phyloP scores from a whole-genome alignment of 805 yeast species.

The Kazachstania taianensis region DNA sequence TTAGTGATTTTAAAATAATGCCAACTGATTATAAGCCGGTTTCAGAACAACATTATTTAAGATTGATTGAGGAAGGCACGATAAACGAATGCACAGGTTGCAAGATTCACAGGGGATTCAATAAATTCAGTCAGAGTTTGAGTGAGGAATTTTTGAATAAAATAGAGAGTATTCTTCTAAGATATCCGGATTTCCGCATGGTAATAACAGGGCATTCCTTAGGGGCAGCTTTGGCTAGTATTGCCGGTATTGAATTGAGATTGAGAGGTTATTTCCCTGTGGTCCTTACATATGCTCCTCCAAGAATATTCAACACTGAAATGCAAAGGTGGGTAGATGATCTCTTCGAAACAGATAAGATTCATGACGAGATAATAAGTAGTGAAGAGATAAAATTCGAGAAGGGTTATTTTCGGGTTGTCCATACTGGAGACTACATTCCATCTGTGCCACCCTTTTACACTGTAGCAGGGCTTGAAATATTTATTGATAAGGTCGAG shows the following conservation, averaged over 20 bases:
- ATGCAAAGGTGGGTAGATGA: constrained; percentile 45
- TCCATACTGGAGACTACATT: constrained; percentile 48
- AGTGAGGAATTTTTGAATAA: constrained; percentile 30
- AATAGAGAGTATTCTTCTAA: constrained; percentile 28
- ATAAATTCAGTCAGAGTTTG: constrained; percentile 35
- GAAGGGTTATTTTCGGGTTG: constrained; percentile 43
- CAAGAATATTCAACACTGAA: constrained; percentile 48
- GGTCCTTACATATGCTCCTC: constrained; percentile 53
- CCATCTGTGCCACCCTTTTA: constrained; percentile 49
- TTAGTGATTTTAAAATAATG: constrained; percentile 42
- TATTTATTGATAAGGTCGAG: constrained; percentile 33
- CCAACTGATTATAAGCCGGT: constrained; percentile 42
- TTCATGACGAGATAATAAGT: constrained; percentile 18
- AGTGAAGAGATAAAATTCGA: constrained; percentile 18
- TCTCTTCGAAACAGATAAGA: constrained; percentile 33
- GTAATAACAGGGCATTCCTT: constrained; percentile 64
- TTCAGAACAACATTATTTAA: constrained; percentile 19
- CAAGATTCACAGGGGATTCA: constrained; percentile 56
- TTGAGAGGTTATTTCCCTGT: constrained; percentile 44
- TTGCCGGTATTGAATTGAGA: constrained; percentile 53
- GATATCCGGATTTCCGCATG: constrained; percentile 40
- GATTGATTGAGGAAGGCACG: constrained; percentile 15
- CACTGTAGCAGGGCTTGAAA: constrained; percentile 43
- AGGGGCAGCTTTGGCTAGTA: constrained; percentile 60
- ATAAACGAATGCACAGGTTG: constrained; percentile 39